Evolutionary conservation across 2,329 filamentous ascomycete genomes (phyloP).

Genomic region (Phyllosticta ampelicida): DNA sequence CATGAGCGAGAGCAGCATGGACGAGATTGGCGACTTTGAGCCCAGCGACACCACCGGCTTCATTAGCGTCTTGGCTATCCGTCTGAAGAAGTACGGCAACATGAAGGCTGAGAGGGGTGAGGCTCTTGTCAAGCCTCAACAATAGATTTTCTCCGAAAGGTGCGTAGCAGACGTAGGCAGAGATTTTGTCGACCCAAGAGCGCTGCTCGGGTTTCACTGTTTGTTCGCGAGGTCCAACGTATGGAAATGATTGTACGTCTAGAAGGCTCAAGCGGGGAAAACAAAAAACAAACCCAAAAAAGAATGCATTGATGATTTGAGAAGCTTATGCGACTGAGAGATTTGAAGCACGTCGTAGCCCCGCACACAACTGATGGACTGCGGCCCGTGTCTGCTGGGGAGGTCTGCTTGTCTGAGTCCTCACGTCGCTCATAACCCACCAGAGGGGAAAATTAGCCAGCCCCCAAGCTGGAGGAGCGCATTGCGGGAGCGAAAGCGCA

Average conservation of each 20-base stretch:
- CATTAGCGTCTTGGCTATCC: slow-evolving; percentile 58
- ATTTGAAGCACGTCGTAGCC: too few relatives aligned
- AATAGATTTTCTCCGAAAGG: neutral
- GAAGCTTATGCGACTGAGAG: neutral
- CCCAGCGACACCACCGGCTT: slow-evolving; percentile 57
- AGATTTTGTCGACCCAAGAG: neutral
- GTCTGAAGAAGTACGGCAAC: slow-evolving; percentile 14
- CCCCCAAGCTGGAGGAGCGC: too few relatives aligned
- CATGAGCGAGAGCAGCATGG: slow-evolving; percentile 56
- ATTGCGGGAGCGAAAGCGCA: too few relatives aligned
- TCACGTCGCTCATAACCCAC: too few relatives aligned
- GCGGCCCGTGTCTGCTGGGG: too few relatives aligned
- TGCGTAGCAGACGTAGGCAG: neutral
- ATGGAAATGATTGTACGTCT: neutral
- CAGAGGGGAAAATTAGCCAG: too few relatives aligned
- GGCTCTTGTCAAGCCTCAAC: slow-evolving; percentile 8
- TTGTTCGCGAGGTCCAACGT: neutral
- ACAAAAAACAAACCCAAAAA: too few relatives aligned
- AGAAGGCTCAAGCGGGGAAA: neutral
- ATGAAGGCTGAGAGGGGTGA: slow-evolving; percentile 11
- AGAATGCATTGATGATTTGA: neutral
- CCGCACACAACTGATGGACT: too few relatives aligned
- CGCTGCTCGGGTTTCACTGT: neutral
- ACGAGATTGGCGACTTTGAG: slow-evolving; percentile 57
- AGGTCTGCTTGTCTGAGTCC: too few relatives aligned